phyloP scores from a whole-genome alignment of 495 filamentous ascomycete genomes.

The Xylaria intraflava region DNA sequence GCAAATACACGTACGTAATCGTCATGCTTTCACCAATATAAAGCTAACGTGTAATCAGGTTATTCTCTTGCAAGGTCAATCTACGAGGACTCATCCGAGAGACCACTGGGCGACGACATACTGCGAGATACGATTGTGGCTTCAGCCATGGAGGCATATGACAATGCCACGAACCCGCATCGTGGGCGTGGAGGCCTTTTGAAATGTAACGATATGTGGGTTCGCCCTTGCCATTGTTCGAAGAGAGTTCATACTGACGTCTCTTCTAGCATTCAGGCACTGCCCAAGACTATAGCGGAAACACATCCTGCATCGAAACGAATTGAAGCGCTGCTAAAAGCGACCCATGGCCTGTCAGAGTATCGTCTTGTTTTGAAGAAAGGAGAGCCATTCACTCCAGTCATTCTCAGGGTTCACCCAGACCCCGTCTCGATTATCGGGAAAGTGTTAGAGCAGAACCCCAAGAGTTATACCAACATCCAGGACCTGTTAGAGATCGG shows the following conservation, averaged over 20 bases:
- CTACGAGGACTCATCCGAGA: conserved; percentile 52
- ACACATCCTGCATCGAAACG: conserved; percentile 48
- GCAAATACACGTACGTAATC: conserved; percentile 53
- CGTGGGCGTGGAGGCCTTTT: conserved; percentile 74
- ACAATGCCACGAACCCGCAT: conserved; percentile 88
- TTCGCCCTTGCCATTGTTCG: conserved; percentile 11
- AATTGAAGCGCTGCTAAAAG: conserved; percentile 64
- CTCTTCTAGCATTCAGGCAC: conserved; percentile 55
- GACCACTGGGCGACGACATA: conserved; percentile 43
- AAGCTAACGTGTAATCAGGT: conserved; percentile 38
- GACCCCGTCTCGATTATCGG: conserved; percentile 80
- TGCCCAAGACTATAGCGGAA: conserved; percentile 55
- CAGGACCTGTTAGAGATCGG: conserved; percentile 79
- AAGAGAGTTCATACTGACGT: neutral
- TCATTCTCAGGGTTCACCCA: conserved; percentile 75
- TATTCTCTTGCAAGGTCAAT: conserved; percentile 62
- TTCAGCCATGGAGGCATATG: conserved; percentile 67
- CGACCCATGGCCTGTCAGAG: conserved; percentile 80
- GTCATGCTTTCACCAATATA: conserved; percentile 5
- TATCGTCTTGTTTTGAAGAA: conserved; percentile 87
- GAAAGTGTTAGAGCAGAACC: conserved; percentile 84
- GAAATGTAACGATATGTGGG: conserved; percentile 76
- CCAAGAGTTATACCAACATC: conserved; percentile 74
- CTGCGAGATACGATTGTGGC: conserved; percentile 62
- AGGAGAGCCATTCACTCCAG: conserved; percentile 85